phyloP scores from a whole-genome alignment of 2,329 filamentous ascomycete genomes.

The Monilinia laxa region DNA sequence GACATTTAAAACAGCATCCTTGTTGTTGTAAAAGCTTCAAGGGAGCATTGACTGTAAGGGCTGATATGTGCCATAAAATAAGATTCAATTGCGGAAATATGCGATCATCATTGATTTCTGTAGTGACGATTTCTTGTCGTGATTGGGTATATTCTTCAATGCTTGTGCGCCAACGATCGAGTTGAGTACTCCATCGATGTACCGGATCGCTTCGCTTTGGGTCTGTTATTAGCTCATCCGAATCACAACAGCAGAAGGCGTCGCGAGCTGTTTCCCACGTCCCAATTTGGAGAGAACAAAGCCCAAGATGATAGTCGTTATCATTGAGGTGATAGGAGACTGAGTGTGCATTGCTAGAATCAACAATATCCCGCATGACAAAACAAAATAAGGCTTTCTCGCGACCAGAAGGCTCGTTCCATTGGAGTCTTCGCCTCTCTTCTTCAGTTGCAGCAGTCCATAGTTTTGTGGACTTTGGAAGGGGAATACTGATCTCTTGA shows the following conservation, averaged over 20 bases:
- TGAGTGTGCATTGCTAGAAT: background rate
- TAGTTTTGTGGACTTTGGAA: slow-evolving; percentile 13
- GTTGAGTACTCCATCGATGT: background rate
- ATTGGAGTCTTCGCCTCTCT: slow-evolving; percentile 17
- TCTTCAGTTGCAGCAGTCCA: slow-evolving; percentile 10
- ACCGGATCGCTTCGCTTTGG: background rate
- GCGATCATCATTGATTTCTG: background rate
- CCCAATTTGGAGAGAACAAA: slow-evolving; percentile 19
- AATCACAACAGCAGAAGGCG: slow-evolving; percentile 14
- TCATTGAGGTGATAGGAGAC: background rate
- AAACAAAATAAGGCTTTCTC: slow-evolving; percentile 21
- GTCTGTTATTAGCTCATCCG: slow-evolving; percentile 18
- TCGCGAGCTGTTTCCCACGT: slow-evolving; percentile 20
- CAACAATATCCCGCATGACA: slow-evolving; percentile 14
- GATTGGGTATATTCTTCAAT: background rate
- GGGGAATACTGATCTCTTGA: slow-evolving; percentile 19
- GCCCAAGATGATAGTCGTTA: slow-evolving; percentile 14
- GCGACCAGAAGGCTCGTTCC: slow-evolving; percentile 14
- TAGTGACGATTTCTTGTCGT: background rate
- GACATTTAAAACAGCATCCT: slow-evolving; percentile 20
- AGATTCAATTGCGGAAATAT: slow-evolving; percentile 11
- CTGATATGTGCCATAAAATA: slow-evolving; percentile 13
- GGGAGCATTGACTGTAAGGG: slow-evolving; percentile 12
- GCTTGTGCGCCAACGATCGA: slow-evolving; percentile 7
- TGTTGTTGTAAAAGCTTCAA: slow-evolving; percentile 17